A percentile compares a stretch with the other conserved stretches of the same genome.
Evolutionary conservation across 139 green algal species (phyloP).

Genomic region (Auxenochlorella pyrenoidosa): DNA sequence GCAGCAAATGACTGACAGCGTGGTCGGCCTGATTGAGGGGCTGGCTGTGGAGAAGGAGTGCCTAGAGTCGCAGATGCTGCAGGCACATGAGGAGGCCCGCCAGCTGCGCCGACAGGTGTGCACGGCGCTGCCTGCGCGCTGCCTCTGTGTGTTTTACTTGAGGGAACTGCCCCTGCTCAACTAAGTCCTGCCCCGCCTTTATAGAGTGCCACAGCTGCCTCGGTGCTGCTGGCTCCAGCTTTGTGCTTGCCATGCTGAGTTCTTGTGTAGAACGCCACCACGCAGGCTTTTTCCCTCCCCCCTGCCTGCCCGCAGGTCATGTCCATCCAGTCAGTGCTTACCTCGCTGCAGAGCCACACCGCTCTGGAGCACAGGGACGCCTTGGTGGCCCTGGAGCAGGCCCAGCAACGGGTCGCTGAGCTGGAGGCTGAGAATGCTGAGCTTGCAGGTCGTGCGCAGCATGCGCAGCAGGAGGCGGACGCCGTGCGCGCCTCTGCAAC

Average conservation of each 20-base stretch:
- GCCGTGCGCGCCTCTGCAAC: not conserved
- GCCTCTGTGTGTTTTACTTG: no score
- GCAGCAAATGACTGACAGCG: constrained; percentile 28
- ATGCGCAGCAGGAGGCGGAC: constrained; percentile 1
- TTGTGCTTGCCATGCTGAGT: no score
- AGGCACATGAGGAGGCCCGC: not conserved
- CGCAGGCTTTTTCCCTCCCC: no score
- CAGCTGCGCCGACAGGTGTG: constrained; percentile 30
- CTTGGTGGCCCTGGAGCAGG: constrained; percentile 29
- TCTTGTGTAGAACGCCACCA: no score
- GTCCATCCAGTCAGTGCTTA: constrained; percentile 25
- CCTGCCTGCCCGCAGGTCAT: constrained; percentile 7
- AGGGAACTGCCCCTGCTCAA: no score
- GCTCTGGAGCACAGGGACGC: constrained; percentile 35
- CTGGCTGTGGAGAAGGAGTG: constrained; percentile 37
- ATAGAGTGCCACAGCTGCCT: no score
- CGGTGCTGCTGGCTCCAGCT: not conserved
- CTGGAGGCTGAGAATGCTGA: constrained; percentile 14
- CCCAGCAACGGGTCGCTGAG: not conserved
- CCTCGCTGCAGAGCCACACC: constrained; percentile 28
- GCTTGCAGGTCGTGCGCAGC: constrained; percentile 3
- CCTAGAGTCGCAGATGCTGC: constrained; percentile 33
- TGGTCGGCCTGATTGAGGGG: constrained; percentile 36
- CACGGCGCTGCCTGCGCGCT: not conserved
- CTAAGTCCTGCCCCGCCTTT: no score